Percentiles rank a stretch among this genome's conserved stretches.
phyloP scores from a whole-genome alignment of 768 basidiomycete species.

The Suillus discolor region DNA sequence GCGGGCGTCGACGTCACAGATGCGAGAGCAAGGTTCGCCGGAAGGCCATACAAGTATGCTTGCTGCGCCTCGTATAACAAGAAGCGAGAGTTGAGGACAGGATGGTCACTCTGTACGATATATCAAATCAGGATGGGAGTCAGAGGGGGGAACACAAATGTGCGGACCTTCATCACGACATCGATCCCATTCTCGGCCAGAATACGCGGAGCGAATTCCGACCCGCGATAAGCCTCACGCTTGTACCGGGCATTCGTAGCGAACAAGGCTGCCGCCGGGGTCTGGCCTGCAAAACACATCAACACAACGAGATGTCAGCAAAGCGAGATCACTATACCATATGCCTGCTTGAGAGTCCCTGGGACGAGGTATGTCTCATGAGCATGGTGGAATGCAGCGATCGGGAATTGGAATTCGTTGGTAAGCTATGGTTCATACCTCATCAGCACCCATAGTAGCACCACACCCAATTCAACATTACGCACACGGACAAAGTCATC shows the following conservation, averaged over 20 bases:
- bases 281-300: constrained; percentile 37
- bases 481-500: constrained; percentile 68
- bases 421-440: constrained; percentile 55
- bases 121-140: constrained; percentile 9
- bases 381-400: constrained; percentile 85
- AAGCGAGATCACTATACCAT: constrained; percentile 25
- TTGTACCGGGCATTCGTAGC: constrained; percentile 74
- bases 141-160: constrained; percentile 24
- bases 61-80: constrained; percentile 62
- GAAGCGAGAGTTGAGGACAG: constrained; percentile 56
- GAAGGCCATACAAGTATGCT: constrained; percentile 72
- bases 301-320: background rate
- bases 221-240: constrained; percentile 63
- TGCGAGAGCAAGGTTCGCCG: constrained; percentile 64
- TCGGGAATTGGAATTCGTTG: constrained; percentile 86
- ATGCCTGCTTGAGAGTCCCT: constrained; percentile 74
- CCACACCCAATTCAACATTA: constrained; percentile 7
- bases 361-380: constrained; percentile 92
- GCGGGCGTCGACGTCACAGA: constrained; percentile 77
- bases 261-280: constrained; percentile 80
- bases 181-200: constrained; percentile 57
- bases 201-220: constrained; percentile 65
- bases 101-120: constrained; percentile 49
- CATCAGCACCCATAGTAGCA: background rate
- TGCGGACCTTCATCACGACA: constrained; percentile 60